Conservation (phyloP, 129 eudicot species). For the Ambrosia trifida region DNA sequence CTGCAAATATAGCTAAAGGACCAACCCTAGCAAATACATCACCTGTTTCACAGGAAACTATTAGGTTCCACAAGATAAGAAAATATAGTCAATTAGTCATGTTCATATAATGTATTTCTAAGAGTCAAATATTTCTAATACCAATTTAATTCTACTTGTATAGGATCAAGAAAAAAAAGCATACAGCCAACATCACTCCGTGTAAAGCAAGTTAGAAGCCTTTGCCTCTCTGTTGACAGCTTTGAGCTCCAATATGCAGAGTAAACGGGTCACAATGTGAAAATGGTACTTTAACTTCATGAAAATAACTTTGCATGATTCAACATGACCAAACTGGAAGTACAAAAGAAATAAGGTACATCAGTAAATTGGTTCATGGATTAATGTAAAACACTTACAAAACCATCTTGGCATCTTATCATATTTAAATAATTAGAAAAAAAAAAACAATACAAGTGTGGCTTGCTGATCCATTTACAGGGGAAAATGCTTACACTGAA, state of each 20-base stretch:
- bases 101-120: constrained; percentile 8
- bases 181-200: constrained; percentile 77
- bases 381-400: too few relatives aligned
- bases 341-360: background rate
- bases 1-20: constrained; percentile 86
- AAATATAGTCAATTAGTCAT: constrained; percentile 20
- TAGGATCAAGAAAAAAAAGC: constrained; percentile 37
- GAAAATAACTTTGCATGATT: background rate
- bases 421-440: background rate
- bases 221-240: constrained; percentile 88
- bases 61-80: constrained; percentile 21
- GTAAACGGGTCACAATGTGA: background rate
- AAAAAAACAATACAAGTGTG: background rate
- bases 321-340: background rate
- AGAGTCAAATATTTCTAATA: background rate
- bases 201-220: constrained; percentile 76
- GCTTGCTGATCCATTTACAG: background rate
- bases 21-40: too few relatives aligned
- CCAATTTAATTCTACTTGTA: too few relatives aligned
- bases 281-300: constrained; percentile 12
- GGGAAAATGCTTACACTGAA: constrained; percentile 56
- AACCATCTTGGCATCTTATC: background rate
- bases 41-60: constrained; percentile 52
- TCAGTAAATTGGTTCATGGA: too few relatives aligned
- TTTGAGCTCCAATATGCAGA: constrained; percentile 86